These are phyloP conservation scores for Fraxinus ornus DNA, from an alignment of 305 asterid species.

Conservation along the genomic window DNA sequence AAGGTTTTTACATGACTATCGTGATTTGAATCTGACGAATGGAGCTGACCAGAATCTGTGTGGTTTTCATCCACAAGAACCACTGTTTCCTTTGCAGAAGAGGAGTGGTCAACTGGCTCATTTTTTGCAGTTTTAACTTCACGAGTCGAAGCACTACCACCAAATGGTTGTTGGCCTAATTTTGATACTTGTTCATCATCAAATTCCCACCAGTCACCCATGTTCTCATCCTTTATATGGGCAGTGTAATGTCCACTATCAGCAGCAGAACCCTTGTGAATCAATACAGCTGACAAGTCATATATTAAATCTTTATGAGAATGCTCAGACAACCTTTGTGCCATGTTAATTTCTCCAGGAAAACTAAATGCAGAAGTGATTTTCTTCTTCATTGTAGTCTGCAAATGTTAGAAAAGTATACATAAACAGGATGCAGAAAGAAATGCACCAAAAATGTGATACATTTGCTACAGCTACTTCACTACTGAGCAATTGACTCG, in stretches of 20 bases:
- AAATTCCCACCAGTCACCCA: constrained; percentile 98
- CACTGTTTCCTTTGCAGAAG: constrained; percentile 39
- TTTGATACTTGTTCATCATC: constrained; percentile 87
- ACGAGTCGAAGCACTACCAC: constrained; percentile 46
- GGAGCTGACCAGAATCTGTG: constrained; percentile 34
- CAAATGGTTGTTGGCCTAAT: constrained; percentile 84
- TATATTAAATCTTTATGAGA: constrained; percentile 57
- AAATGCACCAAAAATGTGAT: constrained; percentile 18
- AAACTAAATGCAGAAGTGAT: constrained; percentile 85
- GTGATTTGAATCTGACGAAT: constrained; percentile 43
- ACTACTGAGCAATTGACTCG: constrained; percentile 13
- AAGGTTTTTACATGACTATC: constrained; percentile 48
- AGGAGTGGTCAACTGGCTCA: constrained; percentile 44
- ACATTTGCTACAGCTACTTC: constrained; percentile 22
- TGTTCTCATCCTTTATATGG: constrained; percentile 79
- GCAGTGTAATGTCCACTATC: constrained; percentile 96
- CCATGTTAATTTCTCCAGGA: constrained; percentile 81
- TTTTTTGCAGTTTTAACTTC: constrained; percentile 47
- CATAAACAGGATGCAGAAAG: constrained; percentile 27
- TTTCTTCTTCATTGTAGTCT: constrained; percentile 95
- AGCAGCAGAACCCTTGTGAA: constrained; percentile 97
- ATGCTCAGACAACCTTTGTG: constrained; percentile 60
- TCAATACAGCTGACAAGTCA: constrained; percentile 90
- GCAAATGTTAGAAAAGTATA: constrained; percentile 40
- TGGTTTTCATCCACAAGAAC: constrained; percentile 43